Conservation (phyloP, 164 flowering plant genomes). For the Magnolia officinalis region DNA sequence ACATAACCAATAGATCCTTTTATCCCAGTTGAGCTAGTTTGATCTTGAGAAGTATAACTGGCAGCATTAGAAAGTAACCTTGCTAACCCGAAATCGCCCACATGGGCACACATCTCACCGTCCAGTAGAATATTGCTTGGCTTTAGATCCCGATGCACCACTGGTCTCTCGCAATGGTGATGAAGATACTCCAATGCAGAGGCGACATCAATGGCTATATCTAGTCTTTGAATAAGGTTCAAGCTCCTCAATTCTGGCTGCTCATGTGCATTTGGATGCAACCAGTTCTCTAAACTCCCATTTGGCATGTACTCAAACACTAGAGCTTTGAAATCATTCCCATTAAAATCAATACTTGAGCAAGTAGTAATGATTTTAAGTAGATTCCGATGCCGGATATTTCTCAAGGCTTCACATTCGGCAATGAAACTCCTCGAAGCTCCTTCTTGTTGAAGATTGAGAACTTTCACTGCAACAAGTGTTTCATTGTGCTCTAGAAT, state of each 20-base stretch:
- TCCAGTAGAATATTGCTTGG: conserved; percentile 35
- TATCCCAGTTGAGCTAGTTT: conserved; percentile 19
- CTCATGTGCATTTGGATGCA: conserved; percentile 13
- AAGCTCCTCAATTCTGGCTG: conserved; percentile 1
- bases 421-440: conserved; percentile 26
- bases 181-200: conserved; percentile 32
- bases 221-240: conserved; percentile 23
- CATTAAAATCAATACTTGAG: conserved; percentile 24
- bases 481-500: neutral
- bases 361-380: conserved; percentile 28
- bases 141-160: conserved; percentile 34
- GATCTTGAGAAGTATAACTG: neutral
- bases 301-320: conserved; percentile 35
- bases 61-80: conserved; percentile 40
- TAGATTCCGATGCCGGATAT: conserved; percentile 34
- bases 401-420: conserved; percentile 32
- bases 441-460: conserved; percentile 23
- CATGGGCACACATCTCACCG: conserved; percentile 29
- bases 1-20: conserved; percentile 36
- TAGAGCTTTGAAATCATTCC: conserved; percentile 30
- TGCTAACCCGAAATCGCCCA: conserved; percentile 38
- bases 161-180: conserved; percentile 17
- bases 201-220: conserved; percentile 31
- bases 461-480: conserved; percentile 35
- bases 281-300: conserved; percentile 35